These are phyloP conservation scores for Curvularia eragrostidis DNA, from an alignment of 2,329 filamentous ascomycete genomes.

Conservation along the genomic window DNA sequence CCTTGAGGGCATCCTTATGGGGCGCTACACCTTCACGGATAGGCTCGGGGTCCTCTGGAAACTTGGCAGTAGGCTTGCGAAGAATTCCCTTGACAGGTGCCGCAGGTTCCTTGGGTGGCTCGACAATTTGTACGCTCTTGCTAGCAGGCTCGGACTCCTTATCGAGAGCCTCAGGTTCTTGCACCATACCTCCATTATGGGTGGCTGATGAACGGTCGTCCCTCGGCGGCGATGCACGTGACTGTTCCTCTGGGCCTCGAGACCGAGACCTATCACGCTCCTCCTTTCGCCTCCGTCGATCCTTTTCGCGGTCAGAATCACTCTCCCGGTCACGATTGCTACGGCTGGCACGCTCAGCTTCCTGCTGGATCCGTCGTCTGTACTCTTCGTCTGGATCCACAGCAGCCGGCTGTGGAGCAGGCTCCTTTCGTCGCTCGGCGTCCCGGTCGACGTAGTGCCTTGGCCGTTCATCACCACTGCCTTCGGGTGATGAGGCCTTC, in stretches of 20 bases:
- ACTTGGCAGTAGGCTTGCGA: slow-evolving; percentile 79
- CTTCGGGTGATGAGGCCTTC: slow-evolving; percentile 42
- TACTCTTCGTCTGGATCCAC: slow-evolving; percentile 60
- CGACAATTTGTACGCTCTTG: slow-evolving; percentile 65
- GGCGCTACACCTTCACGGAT: slow-evolving; percentile 90
- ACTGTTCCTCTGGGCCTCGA: slow-evolving; percentile 36
- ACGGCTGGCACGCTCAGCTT: slow-evolving; percentile 50
- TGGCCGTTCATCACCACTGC: slow-evolving; percentile 44
- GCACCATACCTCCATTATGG: slow-evolving; percentile 39
- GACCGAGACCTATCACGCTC: slow-evolving; percentile 36
- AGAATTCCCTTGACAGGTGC: slow-evolving; percentile 78
- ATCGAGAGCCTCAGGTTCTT: slow-evolving; percentile 44
- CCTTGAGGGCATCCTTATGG: slow-evolving; percentile 82
- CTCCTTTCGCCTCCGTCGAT: slow-evolving; percentile 45
- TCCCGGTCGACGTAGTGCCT: slow-evolving; percentile 49
- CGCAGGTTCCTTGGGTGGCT: slow-evolving; percentile 72
- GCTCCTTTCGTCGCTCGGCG: slow-evolving; percentile 43
- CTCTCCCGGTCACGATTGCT: slow-evolving; percentile 38
- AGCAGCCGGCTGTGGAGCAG: slow-evolving; percentile 35
- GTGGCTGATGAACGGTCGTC: slow-evolving; percentile 42
- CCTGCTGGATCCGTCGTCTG: slow-evolving; percentile 55
- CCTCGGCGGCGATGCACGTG: slow-evolving; percentile 32
- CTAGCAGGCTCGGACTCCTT: slow-evolving; percentile 26
- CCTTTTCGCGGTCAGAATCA: slow-evolving; percentile 45
- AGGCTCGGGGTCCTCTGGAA: slow-evolving; percentile 84